phyloP scores from a whole-genome alignment of 306 rosid genomes.

The Quercus dentata region DNA sequence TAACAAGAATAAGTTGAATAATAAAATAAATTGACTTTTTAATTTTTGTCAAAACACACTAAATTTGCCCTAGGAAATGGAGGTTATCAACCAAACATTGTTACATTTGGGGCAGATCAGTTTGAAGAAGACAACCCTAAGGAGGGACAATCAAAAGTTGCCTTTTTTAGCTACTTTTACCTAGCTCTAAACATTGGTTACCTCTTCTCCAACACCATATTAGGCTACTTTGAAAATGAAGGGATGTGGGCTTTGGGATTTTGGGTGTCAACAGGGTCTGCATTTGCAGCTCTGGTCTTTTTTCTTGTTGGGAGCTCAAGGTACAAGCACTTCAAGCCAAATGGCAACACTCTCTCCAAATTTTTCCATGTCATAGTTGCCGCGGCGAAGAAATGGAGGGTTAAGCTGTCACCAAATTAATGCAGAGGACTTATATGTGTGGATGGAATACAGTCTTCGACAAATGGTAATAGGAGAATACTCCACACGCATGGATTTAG shows the following conservation, averaged over 20 bases:
- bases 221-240: conserved; percentile 80
- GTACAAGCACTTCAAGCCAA: conserved; percentile 86
- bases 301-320: conserved; percentile 75
- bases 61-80: conserved; percentile 79
- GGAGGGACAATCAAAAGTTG: conserved; percentile 72
- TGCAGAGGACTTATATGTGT: conserved; percentile 50
- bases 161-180: conserved; percentile 97
- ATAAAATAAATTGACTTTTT: no score
- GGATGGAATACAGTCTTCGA: conserved; percentile 41
- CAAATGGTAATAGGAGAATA: conserved; percentile 54
- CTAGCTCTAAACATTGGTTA: conserved; percentile 87
- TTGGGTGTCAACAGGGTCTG: conserved; percentile 79
- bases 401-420: conserved; percentile 43
- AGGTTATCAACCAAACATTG: conserved; percentile 90
- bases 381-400: conserved; percentile 60
- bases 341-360: conserved; percentile 89
- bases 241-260: conserved; percentile 91
- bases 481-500: conserved; percentile 89
- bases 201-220: conserved; percentile 93
- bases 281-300: conserved; percentile 69
- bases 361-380: conserved; percentile 78
- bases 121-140: conserved; percentile 74
- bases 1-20: no score
- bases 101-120: conserved; percentile 95
- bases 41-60: no score